Percentiles rank a stretch among this genome's conserved stretches.
phyloP scores from a whole-genome alignment of 306 rosid genomes.

The Begonia peltatifolia region DNA sequence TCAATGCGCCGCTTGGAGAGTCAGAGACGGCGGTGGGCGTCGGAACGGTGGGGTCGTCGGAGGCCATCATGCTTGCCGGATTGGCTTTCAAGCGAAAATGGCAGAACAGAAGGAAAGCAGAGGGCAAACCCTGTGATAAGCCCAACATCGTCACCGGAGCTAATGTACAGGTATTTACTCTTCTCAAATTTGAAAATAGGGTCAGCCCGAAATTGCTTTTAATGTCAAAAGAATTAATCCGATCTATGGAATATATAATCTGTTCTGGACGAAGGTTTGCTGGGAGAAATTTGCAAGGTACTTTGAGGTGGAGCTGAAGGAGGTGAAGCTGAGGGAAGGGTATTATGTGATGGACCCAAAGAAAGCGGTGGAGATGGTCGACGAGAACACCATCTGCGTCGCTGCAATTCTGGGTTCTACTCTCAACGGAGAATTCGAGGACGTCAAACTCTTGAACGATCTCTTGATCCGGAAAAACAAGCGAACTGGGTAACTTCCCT shows the following conservation, averaged over 20 bases:
- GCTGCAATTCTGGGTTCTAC: slow-evolving; percentile 81
- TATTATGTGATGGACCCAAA: slow-evolving; percentile 71
- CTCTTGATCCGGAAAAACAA: slow-evolving; percentile 42
- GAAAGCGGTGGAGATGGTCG: slow-evolving; percentile 63
- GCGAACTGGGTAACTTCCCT: slow-evolving; percentile 13
- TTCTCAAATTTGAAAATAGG: too few species aligned
- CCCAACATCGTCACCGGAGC: slow-evolving; percentile 73
- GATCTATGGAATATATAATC: too few species aligned
- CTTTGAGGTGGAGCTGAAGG: slow-evolving; percentile 63
- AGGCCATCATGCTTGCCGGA: slow-evolving; percentile 81
- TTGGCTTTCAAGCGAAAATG: slow-evolving; percentile 75
- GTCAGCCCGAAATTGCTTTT: too few species aligned
- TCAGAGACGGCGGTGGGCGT: slow-evolving; percentile 39
- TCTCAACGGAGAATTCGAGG: slow-evolving; percentile 68
- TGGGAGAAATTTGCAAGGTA: slow-evolving; percentile 76
- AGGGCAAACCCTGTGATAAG: slow-evolving; percentile 17
- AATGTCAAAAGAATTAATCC: too few species aligned
- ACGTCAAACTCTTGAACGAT: slow-evolving; percentile 60
- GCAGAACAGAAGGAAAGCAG: slow-evolving; percentile 50
- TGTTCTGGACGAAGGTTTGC: slow-evolving; percentile 12
- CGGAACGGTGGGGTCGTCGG: slow-evolving; percentile 74
- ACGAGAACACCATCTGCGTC: slow-evolving; percentile 69
- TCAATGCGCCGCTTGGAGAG: slow-evolving; percentile 44
- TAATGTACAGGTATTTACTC: slow-evolving; percentile 40
- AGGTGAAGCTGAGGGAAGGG: slow-evolving; percentile 58